phyloP scores from a whole-genome alignment of 495 filamentous ascomycete genomes.

The Xylaria bambusicola region DNA sequence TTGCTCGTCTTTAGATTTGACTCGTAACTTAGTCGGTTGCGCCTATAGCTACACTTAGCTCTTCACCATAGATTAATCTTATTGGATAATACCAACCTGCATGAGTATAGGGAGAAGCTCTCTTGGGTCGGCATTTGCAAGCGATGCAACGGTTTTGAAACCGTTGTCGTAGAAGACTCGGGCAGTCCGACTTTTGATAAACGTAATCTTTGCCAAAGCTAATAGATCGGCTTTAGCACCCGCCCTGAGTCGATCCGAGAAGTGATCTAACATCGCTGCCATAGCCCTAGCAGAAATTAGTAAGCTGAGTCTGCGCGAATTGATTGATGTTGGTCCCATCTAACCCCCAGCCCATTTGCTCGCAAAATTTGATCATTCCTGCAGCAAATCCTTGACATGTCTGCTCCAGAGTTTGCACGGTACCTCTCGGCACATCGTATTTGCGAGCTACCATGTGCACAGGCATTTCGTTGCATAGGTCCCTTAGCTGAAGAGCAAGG shows the following conservation, averaged over 20 bases:
- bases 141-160: slow-evolving; percentile 63
- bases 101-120: slow-evolving; percentile 70
- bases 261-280: slow-evolving; percentile 75
- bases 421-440: slow-evolving; percentile 68
- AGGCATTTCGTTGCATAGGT: slow-evolving; percentile 78
- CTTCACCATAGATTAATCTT: neutral
- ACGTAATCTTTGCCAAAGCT: slow-evolving; percentile 72
- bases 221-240: slow-evolving; percentile 74
- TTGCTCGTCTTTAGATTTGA: slow-evolving; percentile 61
- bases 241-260: slow-evolving; percentile 71
- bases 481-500: slow-evolving; percentile 75
- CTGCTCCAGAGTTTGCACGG: slow-evolving; percentile 71
- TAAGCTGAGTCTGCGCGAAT: neutral
- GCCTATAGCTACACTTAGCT: slow-evolving; percentile 36
- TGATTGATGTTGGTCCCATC: slow-evolving; percentile 23
- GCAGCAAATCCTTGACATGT: slow-evolving; percentile 79
- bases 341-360: slow-evolving; percentile 70
- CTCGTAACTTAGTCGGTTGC: slow-evolving; percentile 63
- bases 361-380: slow-evolving; percentile 75
- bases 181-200: slow-evolving; percentile 77
- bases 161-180: slow-evolving; percentile 78
- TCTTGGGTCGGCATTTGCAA: slow-evolving; percentile 68
- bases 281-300: slow-evolving; percentile 51
- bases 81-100: slow-evolving; percentile 49
- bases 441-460: slow-evolving; percentile 68